phyloP scores from a whole-genome alignment of 306 rosid species.

The Glycine latifolia region DNA sequence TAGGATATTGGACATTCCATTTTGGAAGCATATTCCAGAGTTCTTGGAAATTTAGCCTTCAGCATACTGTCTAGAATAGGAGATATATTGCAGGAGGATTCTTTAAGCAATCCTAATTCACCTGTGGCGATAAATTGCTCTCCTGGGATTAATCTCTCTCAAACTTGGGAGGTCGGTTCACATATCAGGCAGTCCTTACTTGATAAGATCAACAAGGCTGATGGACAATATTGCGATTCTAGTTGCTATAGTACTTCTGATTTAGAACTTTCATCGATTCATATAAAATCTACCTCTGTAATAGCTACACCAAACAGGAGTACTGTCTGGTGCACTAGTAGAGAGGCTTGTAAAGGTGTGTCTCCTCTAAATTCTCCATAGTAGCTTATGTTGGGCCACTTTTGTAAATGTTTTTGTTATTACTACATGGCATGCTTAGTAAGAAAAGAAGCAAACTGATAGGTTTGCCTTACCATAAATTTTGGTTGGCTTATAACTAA shows the following conservation, averaged over 20 bases:
- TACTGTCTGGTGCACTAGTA: not conserved
- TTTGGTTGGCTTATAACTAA: constrained; percentile 31
- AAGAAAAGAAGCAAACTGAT: constrained; percentile 50
- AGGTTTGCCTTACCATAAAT: constrained; percentile 41
- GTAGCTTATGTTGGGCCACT: constrained; percentile 13
- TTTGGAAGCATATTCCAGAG: constrained; percentile 92
- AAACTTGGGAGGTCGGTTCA: constrained; percentile 51
- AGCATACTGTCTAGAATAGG: constrained; percentile 80
- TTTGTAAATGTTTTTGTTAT: constrained; percentile 53
- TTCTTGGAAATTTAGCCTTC: constrained; percentile 81
- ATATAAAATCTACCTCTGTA: constrained; percentile 56
- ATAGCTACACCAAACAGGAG: constrained; percentile 65
- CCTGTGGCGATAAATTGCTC: constrained; percentile 48
- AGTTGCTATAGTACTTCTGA: constrained; percentile 47
- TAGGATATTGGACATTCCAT: constrained; percentile 90
- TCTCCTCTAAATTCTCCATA: constrained; percentile 66
- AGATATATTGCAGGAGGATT: constrained; percentile 83
- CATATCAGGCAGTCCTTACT: constrained; percentile 57
- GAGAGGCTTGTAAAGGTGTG: constrained; percentile 63
- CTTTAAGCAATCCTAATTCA: constrained; percentile 66
- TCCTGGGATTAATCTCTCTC: constrained; percentile 51
- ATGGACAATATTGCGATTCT: constrained; percentile 45
- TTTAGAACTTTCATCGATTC: constrained; percentile 47
- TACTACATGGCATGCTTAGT: constrained; percentile 10
- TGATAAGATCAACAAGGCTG: constrained; percentile 54